Percentiles rank a stretch among this genome's conserved stretches.
Evolutionary conservation across 2,329 filamentous ascomycete genomes (phyloP).

Genomic region (Arthrinium puccinioides): DNA sequence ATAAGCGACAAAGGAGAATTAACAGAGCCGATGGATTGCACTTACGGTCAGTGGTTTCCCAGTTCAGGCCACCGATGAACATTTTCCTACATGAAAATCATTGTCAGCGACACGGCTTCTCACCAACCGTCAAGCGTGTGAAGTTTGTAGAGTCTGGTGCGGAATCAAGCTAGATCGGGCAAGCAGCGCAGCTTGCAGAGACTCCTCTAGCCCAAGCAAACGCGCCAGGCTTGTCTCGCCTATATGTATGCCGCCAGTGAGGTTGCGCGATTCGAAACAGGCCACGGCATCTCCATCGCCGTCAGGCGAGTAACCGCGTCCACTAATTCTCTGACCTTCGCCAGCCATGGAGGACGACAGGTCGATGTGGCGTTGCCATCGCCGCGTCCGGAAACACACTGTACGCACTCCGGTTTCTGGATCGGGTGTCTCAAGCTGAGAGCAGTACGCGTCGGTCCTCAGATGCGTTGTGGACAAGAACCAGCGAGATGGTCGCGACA

Average conservation of each 20-base stretch:
- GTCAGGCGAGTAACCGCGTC: not conserved
- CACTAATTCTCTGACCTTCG: too few species aligned
- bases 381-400: too few species aligned
- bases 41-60: constrained; percentile 98
- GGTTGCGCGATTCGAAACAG: constrained; percentile 1
- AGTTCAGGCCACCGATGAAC: constrained; percentile 98
- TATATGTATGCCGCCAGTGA: not conserved
- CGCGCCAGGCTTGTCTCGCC: constrained; percentile 1
- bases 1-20: constrained; percentile 7
- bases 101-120: not conserved
- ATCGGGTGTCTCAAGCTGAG: too few species aligned
- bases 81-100: constrained; percentile 68
- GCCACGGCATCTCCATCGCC: too few species aligned
- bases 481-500: constrained; percentile 2
- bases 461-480: too few species aligned
- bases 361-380: too few species aligned
- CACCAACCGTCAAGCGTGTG: not conserved
- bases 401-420: too few species aligned
- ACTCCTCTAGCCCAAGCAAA: not conserved
- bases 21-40: not conserved
- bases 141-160: not conserved
- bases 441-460: too few species aligned
- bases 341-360: too few species aligned
- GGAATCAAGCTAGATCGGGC: not conserved
- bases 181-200: not conserved